Conservation (phyloP, 257 asterid species). For the Solanum arcanum region DNA sequence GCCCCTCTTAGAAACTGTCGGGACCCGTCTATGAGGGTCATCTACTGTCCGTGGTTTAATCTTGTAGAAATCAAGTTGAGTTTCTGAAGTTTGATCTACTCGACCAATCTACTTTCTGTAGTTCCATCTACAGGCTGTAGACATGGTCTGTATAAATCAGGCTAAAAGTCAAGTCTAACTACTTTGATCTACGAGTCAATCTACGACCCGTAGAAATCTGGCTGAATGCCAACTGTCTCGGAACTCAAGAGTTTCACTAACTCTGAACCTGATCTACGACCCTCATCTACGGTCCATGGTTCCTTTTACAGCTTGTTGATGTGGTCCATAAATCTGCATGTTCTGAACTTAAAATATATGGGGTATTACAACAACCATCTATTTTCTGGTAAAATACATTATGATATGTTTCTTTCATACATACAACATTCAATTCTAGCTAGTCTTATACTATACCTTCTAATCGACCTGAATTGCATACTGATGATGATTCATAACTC, state of each 20-base stretch:
- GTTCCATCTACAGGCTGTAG: background rate
- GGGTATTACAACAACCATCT: background rate
- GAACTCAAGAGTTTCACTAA: background rate
- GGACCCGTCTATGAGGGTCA: too few species aligned
- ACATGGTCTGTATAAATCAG: background rate
- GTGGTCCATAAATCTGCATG: background rate
- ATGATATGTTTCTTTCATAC: background rate
- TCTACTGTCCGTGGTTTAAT: too few species aligned
- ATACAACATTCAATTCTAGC: background rate
- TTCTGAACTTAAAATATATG: background rate
- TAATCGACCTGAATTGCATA: too few species aligned
- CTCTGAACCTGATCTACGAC: background rate
- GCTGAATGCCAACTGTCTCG: background rate
- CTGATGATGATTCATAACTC: background rate
- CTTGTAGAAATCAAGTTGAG: too few species aligned
- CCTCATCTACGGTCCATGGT: background rate
- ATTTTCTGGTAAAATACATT: background rate
- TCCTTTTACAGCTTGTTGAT: background rate
- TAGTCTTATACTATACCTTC: background rate
- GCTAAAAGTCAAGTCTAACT: background rate
- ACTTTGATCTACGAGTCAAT: background rate
- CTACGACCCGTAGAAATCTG: background rate
- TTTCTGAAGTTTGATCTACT: too few species aligned
- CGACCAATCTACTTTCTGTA: too few species aligned
- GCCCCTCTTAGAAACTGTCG: too few species aligned